Evolutionary conservation across 2,329 filamentous ascomycete species (phyloP), one percentile per base, ranked within the genome.

Genomic region (Aspergillus sp.): DNA sequence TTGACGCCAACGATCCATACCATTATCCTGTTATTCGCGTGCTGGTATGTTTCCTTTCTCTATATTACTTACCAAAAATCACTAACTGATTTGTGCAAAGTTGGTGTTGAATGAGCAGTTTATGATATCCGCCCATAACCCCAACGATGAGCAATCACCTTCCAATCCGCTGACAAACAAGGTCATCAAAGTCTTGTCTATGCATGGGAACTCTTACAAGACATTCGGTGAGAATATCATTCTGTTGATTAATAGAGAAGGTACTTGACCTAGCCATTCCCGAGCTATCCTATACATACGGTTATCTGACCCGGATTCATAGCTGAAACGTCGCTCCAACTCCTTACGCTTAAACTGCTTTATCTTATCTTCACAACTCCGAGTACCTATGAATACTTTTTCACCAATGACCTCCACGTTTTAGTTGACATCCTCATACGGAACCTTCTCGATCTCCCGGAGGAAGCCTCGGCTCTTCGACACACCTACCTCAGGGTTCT

Each of bases 151-250:
- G 64, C 70, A 63, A 44, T 64, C 69, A 58, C 72, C 78, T 56
- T 72, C 78, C 9, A 75, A 79, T 22, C 83, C 85, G 4, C 76
- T 96, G 56, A 98, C 95, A 4, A 99, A 99, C 70, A 88, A 93
- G 64, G 91, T 99, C 49, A 89, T 99, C 74, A 98, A 98, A 73
- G 83, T 93, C 39, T 82, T 99, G 43, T 93, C 91, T 53, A 81
- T 90, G 22, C 83, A 95, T 68, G 93, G 93, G 3, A 84, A 86
- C 48, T 81, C 81, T 1, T 98, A 92, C 73, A 93, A 93, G 70
- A 97, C 93, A 0, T 99, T 99, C 78, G 95, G 95, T 52, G 93
- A 97, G 78, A 99, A 98, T 66, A 89, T 99, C 59, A 99, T 99
- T 62, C 80, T 99, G 5, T 83, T 99, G 2, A 82, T 99, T 39